Base-by-base conservation (phyloP, 805 yeast genomes). In the Ascoidea asiatica region DNA sequence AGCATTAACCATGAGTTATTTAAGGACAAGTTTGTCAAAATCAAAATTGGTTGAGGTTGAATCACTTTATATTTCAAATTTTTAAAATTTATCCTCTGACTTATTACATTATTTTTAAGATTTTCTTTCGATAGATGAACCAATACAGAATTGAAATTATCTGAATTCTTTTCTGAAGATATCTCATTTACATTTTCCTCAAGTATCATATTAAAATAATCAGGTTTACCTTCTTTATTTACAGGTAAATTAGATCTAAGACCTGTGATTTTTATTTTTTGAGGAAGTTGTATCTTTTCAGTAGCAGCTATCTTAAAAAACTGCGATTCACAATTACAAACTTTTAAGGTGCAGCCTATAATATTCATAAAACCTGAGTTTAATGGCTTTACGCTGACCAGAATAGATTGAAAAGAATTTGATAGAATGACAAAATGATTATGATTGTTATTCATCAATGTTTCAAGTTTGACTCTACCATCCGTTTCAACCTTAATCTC, bases 1-100 rank as follows among this genome's bases (percentile, higher is more conserved):
- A 86, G 60, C 86, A 85, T 81, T 4, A 81, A 53, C 77, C 85
- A 79, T 3, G 77, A 76, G 51, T 78, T 79, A 19, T 73, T 69
- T 13, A 80, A 66, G 52, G 75, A 71, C 5, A 73, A 61, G 38
- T 72, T 67, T 1, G 72, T 60, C 13, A 80, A 54, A 2, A 74
- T 67, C 29, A 86, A 60, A 4, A 70, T 60, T 1, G 95, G 95
- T 52, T 86, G 88, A 0, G 70, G 53, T 46, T 67, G 60, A 19
- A 69, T 56, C 1, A 72, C 64, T 1, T 55, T 50, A 15, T 57
- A 51, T 3, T 50, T 50, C 41, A 77, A 53, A 19, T 59, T 53
- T 8, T 55, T 53, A 2, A 50, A 46, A 1, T 51, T 52, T 2
- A 53, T 54, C 21, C 59, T 43, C 1, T 50, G 33, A 2, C 43